Evolutionary conservation across 805 yeast species (phyloP), one percentile per base, ranked within the genome.

Genomic region (Saccharomycopsis sp.): DNA sequence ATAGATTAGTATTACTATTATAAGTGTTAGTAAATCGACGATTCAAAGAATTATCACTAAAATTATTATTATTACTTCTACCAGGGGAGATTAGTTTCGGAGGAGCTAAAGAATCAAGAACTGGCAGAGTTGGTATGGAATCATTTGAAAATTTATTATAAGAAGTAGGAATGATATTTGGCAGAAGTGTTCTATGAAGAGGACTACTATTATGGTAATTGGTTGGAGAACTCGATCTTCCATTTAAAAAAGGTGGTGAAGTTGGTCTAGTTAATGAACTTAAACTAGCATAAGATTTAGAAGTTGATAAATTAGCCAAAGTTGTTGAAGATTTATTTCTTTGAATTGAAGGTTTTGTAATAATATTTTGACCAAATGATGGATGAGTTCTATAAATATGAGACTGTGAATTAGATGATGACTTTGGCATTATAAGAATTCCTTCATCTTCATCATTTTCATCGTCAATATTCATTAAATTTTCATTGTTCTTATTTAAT

Each of bases 101-200:
- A 8, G 26, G 26, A 23, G 26, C 10, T 10, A 31, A 18, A 9
- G 44, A 38, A 15, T 36, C 48, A 8, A 44, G 31, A 3, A 38
- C 29, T 1, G 48, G 48, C 3, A 45, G 41, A 21, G 48, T 34
- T 6, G 48, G 48, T 9, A 44, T 44, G 4, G 42, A 37, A 20
- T 31, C n/a, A n/a, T n/a, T n/a, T n/a, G n/a, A n/a, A n/a, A n/a
- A n/a, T n/a, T n/a, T n/a, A n/a, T n/a, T n/a, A n/a, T n/a, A n/a
- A n/a, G n/a, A n/a, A n/a, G n/a, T n/a, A n/a, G n/a, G n/a, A n/a
- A n/a, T n/a, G n/a, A n/a, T n/a, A n/a, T n/a, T n/a, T n/a, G n/a
- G n/a, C n/a, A n/a, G n/a, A n/a, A n/a, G n/a, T n/a, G n/a, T n/a
- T n/a, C n/a, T n/a, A n/a, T n/a, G n/a, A 20, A 2, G 27, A n/a